Conservation (phyloP, 164 flowering plant genomes). For the Nelumbo lutea region DNA sequence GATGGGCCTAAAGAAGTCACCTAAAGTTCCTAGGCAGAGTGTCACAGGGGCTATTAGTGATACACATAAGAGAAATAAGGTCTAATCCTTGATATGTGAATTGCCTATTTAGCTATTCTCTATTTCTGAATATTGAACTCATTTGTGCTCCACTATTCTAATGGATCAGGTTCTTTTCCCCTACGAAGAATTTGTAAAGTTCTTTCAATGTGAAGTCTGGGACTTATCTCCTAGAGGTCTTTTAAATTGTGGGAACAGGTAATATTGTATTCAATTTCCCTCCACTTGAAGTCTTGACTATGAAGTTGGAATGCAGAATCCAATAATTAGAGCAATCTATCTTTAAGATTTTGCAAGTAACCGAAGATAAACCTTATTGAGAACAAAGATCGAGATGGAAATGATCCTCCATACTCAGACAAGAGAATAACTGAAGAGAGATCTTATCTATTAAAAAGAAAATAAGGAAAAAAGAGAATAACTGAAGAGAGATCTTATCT, state of each 20-base stretch:
- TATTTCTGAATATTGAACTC: not conserved
- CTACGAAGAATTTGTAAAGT: conserved; percentile 71
- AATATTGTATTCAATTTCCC: not conserved
- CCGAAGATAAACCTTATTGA: not conserved
- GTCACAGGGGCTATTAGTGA: conserved; percentile 18
- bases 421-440: not conserved
- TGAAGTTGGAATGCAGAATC: not conserved
- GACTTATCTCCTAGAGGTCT: conserved; percentile 76
- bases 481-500: not conserved
- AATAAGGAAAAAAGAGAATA: not conserved
- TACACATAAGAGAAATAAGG: conserved; percentile 46
- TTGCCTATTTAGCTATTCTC: not conserved
- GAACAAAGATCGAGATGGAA: not conserved
- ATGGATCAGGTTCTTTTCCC: conserved; percentile 68
- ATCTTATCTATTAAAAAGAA: not conserved
- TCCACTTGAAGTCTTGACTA: not conserved
- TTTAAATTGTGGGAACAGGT: conserved; percentile 92
- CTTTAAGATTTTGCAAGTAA: not conserved
- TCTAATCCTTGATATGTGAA: conserved; percentile 7
- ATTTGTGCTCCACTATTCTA: conserved; percentile 3
- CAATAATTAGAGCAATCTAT: not conserved
- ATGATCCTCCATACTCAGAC: too few relatives aligned
- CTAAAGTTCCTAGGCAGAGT: conserved; percentile 33
- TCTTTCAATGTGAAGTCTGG: conserved; percentile 47
- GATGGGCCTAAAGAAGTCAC: conserved; percentile 45